Evolutionary conservation across 495 filamentous ascomycete species (phyloP).

Genomic region (Penicillium herquei): DNA sequence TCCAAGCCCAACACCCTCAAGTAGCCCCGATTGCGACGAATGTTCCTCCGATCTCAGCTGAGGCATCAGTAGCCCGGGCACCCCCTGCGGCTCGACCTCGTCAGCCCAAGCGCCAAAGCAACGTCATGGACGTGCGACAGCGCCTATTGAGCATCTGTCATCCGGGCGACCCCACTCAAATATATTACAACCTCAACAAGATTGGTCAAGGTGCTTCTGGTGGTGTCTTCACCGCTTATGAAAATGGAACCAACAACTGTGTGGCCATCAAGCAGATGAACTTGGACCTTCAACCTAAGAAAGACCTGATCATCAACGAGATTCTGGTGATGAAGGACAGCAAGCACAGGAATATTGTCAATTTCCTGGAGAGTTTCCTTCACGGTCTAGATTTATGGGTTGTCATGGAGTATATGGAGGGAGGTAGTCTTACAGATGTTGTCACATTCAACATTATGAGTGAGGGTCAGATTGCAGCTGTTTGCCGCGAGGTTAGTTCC

Average conservation of each 20-base stretch:
- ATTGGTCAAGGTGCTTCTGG: constrained; percentile 98
- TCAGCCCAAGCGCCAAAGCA: constrained; percentile 72
- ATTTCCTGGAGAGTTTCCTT: constrained; percentile 96
- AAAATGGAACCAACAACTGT: constrained; percentile 75
- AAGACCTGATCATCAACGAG: constrained; percentile 98
- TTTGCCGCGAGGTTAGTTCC: constrained; percentile 81
- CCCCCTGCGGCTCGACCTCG: constrained; percentile 67
- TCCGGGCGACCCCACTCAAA: constrained; percentile 78
- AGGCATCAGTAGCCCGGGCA: constrained; percentile 56
- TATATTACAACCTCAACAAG: constrained; percentile 86
- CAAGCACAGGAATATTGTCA: constrained; percentile 97
- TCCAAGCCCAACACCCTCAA: constrained; percentile 11
- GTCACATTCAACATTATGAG: constrained; percentile 99
- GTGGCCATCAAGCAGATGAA: constrained; percentile 99
- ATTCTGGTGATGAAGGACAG: constrained; percentile 99
- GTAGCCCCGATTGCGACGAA: constrained; percentile 21
- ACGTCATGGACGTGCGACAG: constrained; percentile 75
- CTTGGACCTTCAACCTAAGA: constrained; percentile 95
- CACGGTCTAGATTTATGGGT: constrained; percentile 92
- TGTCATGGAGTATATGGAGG: constrained; percentile 99
- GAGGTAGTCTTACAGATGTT: constrained; percentile 94
- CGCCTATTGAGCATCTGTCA: constrained; percentile 86
- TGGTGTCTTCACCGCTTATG: constrained; percentile 90
- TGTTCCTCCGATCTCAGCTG: constrained; percentile 30
- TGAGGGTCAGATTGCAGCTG: constrained; percentile 92